Evolutionary conservation across 2,329 filamentous ascomycete genomes (phyloP).

Genomic region (Plenodomus biglobosus): DNA sequence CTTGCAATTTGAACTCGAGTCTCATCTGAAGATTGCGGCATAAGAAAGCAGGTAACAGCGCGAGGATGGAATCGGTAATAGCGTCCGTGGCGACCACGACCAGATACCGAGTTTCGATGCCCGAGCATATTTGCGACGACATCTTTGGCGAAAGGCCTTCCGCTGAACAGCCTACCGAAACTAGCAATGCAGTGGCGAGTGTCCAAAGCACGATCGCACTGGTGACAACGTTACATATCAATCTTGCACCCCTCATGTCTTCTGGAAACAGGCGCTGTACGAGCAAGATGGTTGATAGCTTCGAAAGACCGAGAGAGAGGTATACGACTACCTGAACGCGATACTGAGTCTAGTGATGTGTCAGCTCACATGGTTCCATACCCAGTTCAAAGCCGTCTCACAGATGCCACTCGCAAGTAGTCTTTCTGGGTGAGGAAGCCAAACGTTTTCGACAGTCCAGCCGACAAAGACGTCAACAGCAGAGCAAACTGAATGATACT

Average conservation of each 20-base stretch:
- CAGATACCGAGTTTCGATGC: conserved; percentile 20
- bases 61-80: conserved; percentile 26
- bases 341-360: neutral
- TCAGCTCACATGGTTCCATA: neutral
- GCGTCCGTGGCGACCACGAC: conserved; percentile 22
- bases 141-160: conserved; percentile 16
- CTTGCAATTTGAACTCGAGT: conserved; percentile 25
- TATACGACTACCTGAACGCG: conserved; percentile 22
- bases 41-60: conserved; percentile 24
- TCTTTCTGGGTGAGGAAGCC: conserved; percentile 13
- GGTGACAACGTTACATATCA: conserved; percentile 24
- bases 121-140: conserved; percentile 15
- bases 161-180: conserved; percentile 26
- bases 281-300: conserved; percentile 29
- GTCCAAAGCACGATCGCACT: conserved; percentile 24
- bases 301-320: conserved; percentile 29
- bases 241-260: conserved; percentile 27
- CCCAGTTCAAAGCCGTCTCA: conserved; percentile 6
- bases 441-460: conserved; percentile 26
- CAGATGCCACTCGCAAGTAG: conserved; percentile 23
- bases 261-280: conserved; percentile 32
- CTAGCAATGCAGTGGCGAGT: conserved; percentile 16
- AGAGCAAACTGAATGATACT: conserved; percentile 20
- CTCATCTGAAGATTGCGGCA: conserved; percentile 33
- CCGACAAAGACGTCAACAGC: conserved; percentile 21